Evolutionary conservation across 345 rosid species (phyloP).

Genomic region (Salix arbutifolia): DNA sequence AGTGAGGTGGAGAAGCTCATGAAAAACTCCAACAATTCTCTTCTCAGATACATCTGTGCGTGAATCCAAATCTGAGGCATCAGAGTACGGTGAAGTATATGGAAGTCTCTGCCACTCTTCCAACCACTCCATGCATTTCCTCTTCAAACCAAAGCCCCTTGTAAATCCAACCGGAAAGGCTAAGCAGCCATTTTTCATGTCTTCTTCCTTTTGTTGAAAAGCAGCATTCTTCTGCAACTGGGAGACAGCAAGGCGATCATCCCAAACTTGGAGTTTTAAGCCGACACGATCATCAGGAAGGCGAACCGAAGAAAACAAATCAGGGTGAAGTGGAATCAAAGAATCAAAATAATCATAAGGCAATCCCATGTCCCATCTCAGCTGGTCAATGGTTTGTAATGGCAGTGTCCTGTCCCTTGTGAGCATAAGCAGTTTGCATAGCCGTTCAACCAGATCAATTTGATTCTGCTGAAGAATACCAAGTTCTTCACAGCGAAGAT

Average conservation of each 20-base stretch:
- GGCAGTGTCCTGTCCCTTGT: slow-evolving; percentile 55
- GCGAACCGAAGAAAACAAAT: slow-evolving; percentile 47
- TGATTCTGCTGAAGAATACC: slow-evolving; percentile 20
- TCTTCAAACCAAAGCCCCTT: slow-evolving; percentile 77
- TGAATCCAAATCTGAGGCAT: slow-evolving; percentile 74
- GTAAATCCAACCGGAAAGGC: slow-evolving; percentile 71
- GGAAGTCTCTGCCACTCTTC: slow-evolving; percentile 81
- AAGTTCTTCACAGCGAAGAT: slow-evolving; percentile 42
- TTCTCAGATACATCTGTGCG: slow-evolving; percentile 80
- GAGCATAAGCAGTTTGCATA: slow-evolving; percentile 74
- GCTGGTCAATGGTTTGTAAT: slow-evolving; percentile 70
- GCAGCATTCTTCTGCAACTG: slow-evolving; percentile 40
- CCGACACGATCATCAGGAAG: slow-evolving; percentile 55
- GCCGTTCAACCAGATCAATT: slow-evolving; percentile 42
- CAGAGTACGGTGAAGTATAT: slow-evolving; percentile 62
- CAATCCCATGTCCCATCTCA: slow-evolving; percentile 80
- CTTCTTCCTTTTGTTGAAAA: slow-evolving; percentile 29
- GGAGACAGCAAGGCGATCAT: slow-evolving; percentile 55
- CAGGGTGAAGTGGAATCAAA: slow-evolving; percentile 35
- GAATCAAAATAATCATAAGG: slow-evolving; percentile 53
- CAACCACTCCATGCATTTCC: slow-evolving; percentile 73
- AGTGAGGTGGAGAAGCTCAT: slow-evolving; percentile 81
- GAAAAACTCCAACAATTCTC: slow-evolving; percentile 78
- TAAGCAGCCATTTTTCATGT: slow-evolving; percentile 21
- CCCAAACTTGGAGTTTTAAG: slow-evolving; percentile 54